Conservation (phyloP, 2,329 filamentous ascomycete genomes). For the Trematosphaeria pertusa region DNA sequence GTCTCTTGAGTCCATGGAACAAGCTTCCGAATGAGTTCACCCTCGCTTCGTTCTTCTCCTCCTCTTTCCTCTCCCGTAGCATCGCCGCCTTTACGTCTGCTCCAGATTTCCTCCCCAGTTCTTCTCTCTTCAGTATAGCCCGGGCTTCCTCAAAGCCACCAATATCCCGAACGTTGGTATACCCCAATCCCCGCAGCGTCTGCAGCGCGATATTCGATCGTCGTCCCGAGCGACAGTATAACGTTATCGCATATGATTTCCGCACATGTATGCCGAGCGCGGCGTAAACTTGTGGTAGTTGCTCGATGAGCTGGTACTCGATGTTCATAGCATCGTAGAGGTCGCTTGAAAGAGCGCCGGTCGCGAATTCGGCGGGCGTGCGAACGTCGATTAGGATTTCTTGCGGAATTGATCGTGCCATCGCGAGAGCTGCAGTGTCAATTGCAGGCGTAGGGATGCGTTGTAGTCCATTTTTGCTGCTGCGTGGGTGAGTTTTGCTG, state of each 20-base stretch:
- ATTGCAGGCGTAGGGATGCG: too few species aligned
- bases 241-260: constrained; percentile 41
- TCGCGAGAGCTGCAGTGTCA: constrained; percentile 3
- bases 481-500: too few species aligned
- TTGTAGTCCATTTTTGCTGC: background rate
- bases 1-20: constrained; percentile 36
- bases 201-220: constrained; percentile 42
- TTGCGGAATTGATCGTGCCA: constrained; percentile 9
- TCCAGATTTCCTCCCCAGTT: constrained; percentile 10
- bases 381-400: constrained; percentile 46
- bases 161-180: constrained; percentile 40
- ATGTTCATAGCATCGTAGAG: constrained; percentile 43
- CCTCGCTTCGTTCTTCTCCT: constrained; percentile 21
- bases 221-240: constrained; percentile 47
- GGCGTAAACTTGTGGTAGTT: constrained; percentile 31
- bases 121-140: constrained; percentile 36
- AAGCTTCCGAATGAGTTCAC: constrained; percentile 30
- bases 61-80: background rate
- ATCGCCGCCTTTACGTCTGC: background rate
- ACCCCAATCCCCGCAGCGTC: constrained; percentile 39
- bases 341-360: constrained; percentile 36
- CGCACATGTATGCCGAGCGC: constrained; percentile 21
- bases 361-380: constrained; percentile 43
- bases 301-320: constrained; percentile 43
- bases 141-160: constrained; percentile 45